Evolutionary conservation across 352 stramenopile species (phyloP).

Genomic region (Elongisporangium anandrum): DNA sequence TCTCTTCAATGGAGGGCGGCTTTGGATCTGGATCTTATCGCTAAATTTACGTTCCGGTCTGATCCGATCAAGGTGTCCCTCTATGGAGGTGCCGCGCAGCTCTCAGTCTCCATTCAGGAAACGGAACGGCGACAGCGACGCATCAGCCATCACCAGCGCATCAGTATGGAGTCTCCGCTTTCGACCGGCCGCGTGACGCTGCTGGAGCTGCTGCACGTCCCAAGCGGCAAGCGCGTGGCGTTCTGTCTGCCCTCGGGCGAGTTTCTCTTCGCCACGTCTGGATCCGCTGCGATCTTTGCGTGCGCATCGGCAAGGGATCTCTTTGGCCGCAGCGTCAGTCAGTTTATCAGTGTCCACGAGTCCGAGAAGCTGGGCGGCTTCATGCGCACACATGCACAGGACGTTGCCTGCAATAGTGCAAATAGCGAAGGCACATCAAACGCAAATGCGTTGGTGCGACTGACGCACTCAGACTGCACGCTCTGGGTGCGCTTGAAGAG

Average conservation of each 20-base stretch:
- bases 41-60: background rate
- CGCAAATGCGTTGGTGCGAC: slow-evolving; percentile 18
- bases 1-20: background rate
- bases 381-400: slow-evolving; percentile 5
- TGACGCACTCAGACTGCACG: slow-evolving; percentile 16
- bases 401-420: slow-evolving; percentile 8
- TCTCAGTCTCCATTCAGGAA: slow-evolving; percentile 4
- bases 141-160: slow-evolving; percentile 1
- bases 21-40: background rate
- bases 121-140: slow-evolving; percentile 1
- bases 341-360: slow-evolving; percentile 51
- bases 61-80: background rate
- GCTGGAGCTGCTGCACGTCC: slow-evolving; percentile 54
- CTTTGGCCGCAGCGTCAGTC: slow-evolving; percentile 56
- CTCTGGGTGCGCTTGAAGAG: slow-evolving; percentile 58
- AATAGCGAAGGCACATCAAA: background rate
- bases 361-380: slow-evolving; percentile 24
- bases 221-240: slow-evolving; percentile 42
- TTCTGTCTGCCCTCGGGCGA: slow-evolving; percentile 70
- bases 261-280: slow-evolving; percentile 65
- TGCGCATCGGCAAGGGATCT: slow-evolving; percentile 29
- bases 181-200: slow-evolving; percentile 36
- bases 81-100: background rate
- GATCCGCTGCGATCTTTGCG: slow-evolving; percentile 36
- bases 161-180: slow-evolving; percentile 29